Percentiles rank a stretch among this genome's conserved stretches.
phyloP scores from a whole-genome alignment of 495 filamentous ascomycete genomes.

The Neurospora sp. region DNA sequence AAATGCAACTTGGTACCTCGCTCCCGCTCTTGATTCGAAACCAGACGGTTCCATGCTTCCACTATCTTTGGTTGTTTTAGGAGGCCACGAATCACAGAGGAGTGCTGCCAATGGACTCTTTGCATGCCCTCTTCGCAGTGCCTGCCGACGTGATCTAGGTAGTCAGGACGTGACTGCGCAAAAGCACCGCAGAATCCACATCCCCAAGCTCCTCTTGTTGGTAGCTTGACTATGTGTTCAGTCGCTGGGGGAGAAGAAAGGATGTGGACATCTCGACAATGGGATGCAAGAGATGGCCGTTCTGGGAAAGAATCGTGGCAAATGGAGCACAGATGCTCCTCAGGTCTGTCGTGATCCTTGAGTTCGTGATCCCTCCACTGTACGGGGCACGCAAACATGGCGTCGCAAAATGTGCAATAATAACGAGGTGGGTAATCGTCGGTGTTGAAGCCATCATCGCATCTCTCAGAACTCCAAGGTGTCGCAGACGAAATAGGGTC shows the following conservation, averaged over 20 bases:
- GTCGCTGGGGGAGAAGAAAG: not conserved
- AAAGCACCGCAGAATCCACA: constrained; percentile 18
- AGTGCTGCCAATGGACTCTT: constrained; percentile 14
- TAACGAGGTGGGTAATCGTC: constrained; percentile 3
- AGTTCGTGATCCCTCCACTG: constrained; percentile 18
- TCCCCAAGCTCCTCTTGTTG: constrained; percentile 12
- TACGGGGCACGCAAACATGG: constrained; percentile 7
- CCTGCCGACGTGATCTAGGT: constrained; percentile 13
- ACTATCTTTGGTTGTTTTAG: constrained; percentile 12
- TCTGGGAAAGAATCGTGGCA: constrained; percentile 6
- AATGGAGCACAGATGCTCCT: constrained; percentile 5
- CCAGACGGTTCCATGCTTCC: constrained; percentile 10
- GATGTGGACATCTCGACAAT: constrained; percentile 6
- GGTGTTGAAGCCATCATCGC: constrained; percentile 5
- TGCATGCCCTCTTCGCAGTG: constrained; percentile 17
- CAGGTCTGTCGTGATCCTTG: constrained; percentile 6
- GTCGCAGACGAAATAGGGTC: constrained; percentile 8
- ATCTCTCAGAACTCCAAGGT: constrained; percentile 4
- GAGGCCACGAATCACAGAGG: constrained; percentile 15
- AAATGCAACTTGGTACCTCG: constrained; percentile 8
- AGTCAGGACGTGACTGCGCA: constrained; percentile 7
- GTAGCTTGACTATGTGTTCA: not conserved
- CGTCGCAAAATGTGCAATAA: constrained; percentile 19
- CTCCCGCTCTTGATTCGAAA: constrained; percentile 7
- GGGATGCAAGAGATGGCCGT: not conserved